Conservation (phyloP, 441 rosid genomes). For the Gossypium trilobum region DNA sequence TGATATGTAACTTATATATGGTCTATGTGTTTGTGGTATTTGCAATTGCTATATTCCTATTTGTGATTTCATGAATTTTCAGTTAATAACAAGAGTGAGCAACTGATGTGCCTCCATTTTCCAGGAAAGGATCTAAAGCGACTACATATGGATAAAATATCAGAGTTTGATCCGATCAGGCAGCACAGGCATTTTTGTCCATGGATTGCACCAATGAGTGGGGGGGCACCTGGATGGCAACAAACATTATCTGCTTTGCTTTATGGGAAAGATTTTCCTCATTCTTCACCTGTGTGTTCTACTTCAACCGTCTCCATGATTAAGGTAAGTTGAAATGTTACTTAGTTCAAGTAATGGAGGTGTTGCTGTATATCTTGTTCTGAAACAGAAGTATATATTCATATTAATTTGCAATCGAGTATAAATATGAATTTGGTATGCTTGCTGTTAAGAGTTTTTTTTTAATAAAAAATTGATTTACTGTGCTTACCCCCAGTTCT, state of each 20-base stretch:
- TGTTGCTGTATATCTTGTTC: background rate
- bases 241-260: conserved; percentile 66
- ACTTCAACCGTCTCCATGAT: conserved; percentile 43
- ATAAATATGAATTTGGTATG: background rate
- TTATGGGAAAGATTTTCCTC: conserved; percentile 36
- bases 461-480: background rate
- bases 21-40: conserved; percentile 8
- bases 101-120: conserved; percentile 14
- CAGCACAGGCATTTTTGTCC: conserved; percentile 95
- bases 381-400: background rate
- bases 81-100: conserved; percentile 4
- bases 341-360: background rate
- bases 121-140: conserved; percentile 33
- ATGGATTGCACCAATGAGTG: conserved; percentile 62
- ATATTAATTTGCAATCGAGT: background rate
- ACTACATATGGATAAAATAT: conserved; percentile 28
- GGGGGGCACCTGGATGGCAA: conserved; percentile 66
- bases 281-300: conserved; percentile 27
- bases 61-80: conserved; percentile 9
- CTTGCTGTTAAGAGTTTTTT: background rate
- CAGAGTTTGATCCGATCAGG: conserved; percentile 79
- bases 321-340: conserved; percentile 38
- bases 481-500: background rate
- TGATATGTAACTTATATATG: background rate
- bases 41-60: background rate